Evolutionary conservation across 2,329 filamentous ascomycete species (phyloP), one percentile per base, ranked within the genome.

Genomic region (Orbilia ellipsospora): DNA sequence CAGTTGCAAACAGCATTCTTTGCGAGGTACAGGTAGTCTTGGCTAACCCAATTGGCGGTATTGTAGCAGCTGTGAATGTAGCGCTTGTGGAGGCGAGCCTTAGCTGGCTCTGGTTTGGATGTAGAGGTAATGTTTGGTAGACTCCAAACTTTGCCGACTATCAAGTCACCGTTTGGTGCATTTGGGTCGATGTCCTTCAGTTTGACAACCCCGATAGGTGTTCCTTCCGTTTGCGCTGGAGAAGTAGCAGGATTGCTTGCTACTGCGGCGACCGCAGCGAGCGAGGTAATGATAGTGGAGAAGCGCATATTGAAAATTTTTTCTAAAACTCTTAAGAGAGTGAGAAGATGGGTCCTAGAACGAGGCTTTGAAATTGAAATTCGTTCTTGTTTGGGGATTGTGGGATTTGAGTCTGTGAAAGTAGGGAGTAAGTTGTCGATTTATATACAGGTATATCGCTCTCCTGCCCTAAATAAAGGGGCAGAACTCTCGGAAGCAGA

Each of bases 131-230:
- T 63, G 23, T 63, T 63, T 52, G 59, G 44, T 13, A 40, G 15
- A 15, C 4, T 63, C 48, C 26, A 51, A 20, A 63, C n/a, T 42
- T 51, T 63, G 15, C 59, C 59, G 26, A 63, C 36, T 31, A 63
- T 28, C n/a, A 63, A 28, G 10, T 63, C 59, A 15, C 59, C 59
- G 26, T 63, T 52, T 63, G 59, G 59, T 51, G 59, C 59, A 10
- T 40, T 63, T 4, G 59, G 59, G 26, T 63, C 59, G 15, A 63
- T 52, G 40, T 63, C 59, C 16, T 63, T 63, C 23, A 63, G 40
- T 16, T 40, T 23, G 18, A 63, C 52, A 42, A 63, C 15, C 15
- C 5, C 18, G 23, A 23, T 23, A 26, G 20, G 15, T 6, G 20
- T 12, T 52, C 36, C 28, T 2, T 13, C 45, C 20, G 1, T 8